A percentile compares a stretch with the other conserved stretches of the same genome.
These are phyloP conservation scores for Stygiomarasmius scandens DNA, from an alignment of 1,284 basidiomycete species.

Conservation along the genomic window DNA sequence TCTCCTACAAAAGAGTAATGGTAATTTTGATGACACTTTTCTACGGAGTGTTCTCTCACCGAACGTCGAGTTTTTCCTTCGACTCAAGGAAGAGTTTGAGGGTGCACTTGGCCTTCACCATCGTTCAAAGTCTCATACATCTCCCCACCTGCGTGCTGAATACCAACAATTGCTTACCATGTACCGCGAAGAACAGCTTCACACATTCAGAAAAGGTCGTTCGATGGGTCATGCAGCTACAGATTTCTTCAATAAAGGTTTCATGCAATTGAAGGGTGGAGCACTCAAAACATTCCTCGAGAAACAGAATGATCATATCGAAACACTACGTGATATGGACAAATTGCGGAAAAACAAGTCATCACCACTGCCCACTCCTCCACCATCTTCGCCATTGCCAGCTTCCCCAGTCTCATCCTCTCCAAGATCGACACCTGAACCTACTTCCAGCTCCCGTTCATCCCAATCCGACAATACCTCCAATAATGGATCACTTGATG, in stretches of 20 bases:
- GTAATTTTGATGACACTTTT: conserved; percentile 11
- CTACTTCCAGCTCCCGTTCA: too few species aligned
- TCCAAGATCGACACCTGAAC: too few species aligned
- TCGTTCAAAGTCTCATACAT: conserved; percentile 12
- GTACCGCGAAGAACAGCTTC: conserved; percentile 8
- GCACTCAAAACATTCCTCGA: neutral
- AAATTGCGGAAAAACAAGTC: too few species aligned
- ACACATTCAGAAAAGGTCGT: conserved; percentile 4
- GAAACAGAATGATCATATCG: neutral
- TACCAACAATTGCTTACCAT: conserved; percentile 5
- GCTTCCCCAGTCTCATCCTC: too few species aligned
- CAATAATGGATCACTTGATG: too few species aligned
- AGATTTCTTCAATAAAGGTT: conserved; percentile 1
- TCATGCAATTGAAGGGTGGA: neutral
- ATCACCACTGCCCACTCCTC: too few species aligned
- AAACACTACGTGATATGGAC: neutral
- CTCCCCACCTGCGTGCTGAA: conserved; percentile 12
- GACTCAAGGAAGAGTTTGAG: conserved; percentile 14
- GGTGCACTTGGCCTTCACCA: conserved; percentile 2
- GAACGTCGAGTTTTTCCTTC: conserved; percentile 14
- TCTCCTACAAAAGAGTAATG: neutral
- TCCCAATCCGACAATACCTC: too few species aligned
- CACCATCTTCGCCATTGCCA: too few species aligned
- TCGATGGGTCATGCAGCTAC: conserved; percentile 1
- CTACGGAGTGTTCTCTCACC: conserved; percentile 2